Evolutionary conservation across 164 flowering plant genomes (phyloP).

Genomic region (Stephania japonica): DNA sequence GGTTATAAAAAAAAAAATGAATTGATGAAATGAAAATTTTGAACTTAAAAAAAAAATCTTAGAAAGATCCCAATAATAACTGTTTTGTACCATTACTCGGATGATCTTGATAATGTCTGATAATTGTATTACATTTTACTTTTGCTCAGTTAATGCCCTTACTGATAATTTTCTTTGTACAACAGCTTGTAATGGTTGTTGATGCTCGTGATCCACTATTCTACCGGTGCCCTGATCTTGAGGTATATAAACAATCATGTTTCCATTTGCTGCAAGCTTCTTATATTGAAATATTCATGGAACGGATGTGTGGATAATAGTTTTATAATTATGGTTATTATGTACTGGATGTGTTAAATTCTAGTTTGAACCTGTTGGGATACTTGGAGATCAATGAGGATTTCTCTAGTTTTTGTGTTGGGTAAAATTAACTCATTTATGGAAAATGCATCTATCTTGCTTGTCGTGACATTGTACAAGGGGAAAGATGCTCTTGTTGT

Average conservation of each 20-base stretch:
- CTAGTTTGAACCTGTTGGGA: not conserved
- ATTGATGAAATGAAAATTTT: too few species aligned
- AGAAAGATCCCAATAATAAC: not conserved
- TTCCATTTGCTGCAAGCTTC: not conserved
- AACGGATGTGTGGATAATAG: not conserved
- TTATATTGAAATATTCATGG: not conserved
- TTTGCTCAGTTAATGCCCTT: not conserved
- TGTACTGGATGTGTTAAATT: not conserved
- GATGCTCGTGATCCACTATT: constrained; percentile 97
- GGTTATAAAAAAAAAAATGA: too few species aligned
- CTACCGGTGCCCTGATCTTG: constrained; percentile 96
- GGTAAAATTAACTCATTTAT: not conserved
- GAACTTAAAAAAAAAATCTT: too few species aligned
- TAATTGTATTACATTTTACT: not conserved
- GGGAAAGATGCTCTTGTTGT: not conserved
- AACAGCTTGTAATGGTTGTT: constrained; percentile 96
- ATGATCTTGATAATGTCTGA: not conserved
- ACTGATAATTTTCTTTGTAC: constrained; percentile 10
- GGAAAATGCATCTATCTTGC: not conserved
- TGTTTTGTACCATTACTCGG: not conserved
- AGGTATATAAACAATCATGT: constrained; percentile 43
- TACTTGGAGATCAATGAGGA: not conserved
- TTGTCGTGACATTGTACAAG: not conserved
- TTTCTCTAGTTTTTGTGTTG: not conserved
- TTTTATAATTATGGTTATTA: not conserved